Base-by-base conservation (phyloP, 192 early-diverging fungal genomes). In the Endogone sp. region DNA sequence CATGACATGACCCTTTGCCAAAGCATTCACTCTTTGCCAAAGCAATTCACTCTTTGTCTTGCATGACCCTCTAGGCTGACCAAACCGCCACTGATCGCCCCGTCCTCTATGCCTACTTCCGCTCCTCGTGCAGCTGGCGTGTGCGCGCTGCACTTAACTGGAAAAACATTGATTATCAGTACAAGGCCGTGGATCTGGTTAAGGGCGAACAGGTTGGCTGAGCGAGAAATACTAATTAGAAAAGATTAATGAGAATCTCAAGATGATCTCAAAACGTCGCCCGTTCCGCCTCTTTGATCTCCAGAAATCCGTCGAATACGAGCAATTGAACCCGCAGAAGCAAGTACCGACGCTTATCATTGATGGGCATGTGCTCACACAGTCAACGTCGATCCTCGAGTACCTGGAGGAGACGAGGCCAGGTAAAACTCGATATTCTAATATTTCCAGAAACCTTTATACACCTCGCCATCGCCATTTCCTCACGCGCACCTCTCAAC, bases 341-440 rank as follows among this genome's bases (percentile, higher is more conserved):
- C 73, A 85, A 2, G 87, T 96, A 2, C 95, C 94, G 29, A 77
- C 85, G 22, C 83, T 93, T 27, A 61, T 84, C 20, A 84, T 88
- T 32, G 80, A 78, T 24, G 88, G 89, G 9, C 62, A 79, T 22
- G 65, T 65, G 3, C 56, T 93, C 29, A 78, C 71, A 57, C 88
- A 96, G 81, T 93, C 91, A 4, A 65, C 86, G 23, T 90, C 93
- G 20, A 95, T 98, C 55, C 67, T 95, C 23, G 96, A 98, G 69
- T 94, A 93, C 69, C 77, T 98, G 3, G 96, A 98, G 57, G 96
- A 98, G 68, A 75, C 83, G 11, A 67, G 82, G 56, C 86, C 91
- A 16, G 83, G 85, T 63, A 77, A 22, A 23, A 13, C 44, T 30
- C 4, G 28, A 37, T 49, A 16, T n/a, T n/a, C n/a, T n/a, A n/a